Evolutionary conservation across 2,329 filamentous ascomycete species (phyloP), one percentile per base, ranked within the genome.

Genomic region (Achaetomium macrosporum): DNA sequence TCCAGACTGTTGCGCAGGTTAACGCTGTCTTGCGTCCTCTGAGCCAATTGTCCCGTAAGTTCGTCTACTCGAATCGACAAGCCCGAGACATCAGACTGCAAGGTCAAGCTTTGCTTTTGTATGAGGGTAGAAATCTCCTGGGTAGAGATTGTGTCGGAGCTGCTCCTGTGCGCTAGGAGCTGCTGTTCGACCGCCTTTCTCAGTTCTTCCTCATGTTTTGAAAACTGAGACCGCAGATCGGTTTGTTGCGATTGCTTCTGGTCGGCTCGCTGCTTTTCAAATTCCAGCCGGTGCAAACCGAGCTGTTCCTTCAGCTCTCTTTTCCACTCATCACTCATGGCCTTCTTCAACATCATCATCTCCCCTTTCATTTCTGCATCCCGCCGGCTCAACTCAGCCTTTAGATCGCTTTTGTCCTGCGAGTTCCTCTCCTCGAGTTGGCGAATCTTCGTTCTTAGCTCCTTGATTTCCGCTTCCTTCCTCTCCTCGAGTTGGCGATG

Each of bases 301-400:
- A 56, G 15, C 4, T 56, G 25, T 12, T 53, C 17, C 37, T 50
- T 19, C 36, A 56, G 13, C 13, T 47, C 47, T 12, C 16, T 40
- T 35, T 31, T 39, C 35, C 12, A 40, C 13, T 25, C 31, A 2
- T 37, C 35, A 8, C n/a, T 37, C 11, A 37, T 37, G 13, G 35
- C 8, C 12, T n/a, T 15, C 12, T n/a, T 15, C 35, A 37, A n/a
- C 15, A 8, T 16, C 35, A 8, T 37, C 15, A 15, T 39, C 11
- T 44, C 17, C 31, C 37, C 29, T 41, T 48, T 45, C 30, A 51
- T 30, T 8, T 49, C 41, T 2, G 25, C 29, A 12, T 3, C 11
- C 6, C 29, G 46, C 12, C 10, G 25, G 8, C 35, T 20, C 16
- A 55, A 35, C 20, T 54, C 39, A 8, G 37, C 25, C 39, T 53